A percentile compares a stretch with the other conserved stretches of the same genome.
phyloP scores from a whole-genome alignment of 176 grass and related monocot species.

The Pontederia crassipes region DNA sequence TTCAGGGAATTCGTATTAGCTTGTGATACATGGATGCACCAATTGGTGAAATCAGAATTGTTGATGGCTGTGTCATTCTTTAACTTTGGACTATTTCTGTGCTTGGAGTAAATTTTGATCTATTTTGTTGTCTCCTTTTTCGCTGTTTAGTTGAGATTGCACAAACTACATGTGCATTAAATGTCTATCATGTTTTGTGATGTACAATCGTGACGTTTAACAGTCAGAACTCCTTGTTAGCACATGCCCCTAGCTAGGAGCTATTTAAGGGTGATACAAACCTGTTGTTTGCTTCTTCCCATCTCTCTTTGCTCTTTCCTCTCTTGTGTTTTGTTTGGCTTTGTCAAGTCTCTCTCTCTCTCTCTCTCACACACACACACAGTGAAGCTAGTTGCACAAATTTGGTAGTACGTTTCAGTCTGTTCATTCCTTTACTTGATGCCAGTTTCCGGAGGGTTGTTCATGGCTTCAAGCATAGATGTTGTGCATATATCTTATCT shows the following conservation, averaged over 20 bases:
- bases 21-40: neutral
- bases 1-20: neutral
- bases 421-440: neutral
- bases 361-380: neutral
- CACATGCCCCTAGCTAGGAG: neutral
- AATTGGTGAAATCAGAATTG: neutral
- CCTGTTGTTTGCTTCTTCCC: neutral
- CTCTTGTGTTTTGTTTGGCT: neutral
- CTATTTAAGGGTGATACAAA: neutral
- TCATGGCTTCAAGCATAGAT: no score
- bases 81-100: neutral
- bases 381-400: neutral
- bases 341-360: neutral
- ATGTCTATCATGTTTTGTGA: no score
- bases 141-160: no score
- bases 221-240: neutral
- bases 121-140: no score
- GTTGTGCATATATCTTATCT: no score
- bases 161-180: no score
- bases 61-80: neutral
- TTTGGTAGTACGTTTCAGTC: neutral
- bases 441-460: neutral
- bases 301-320: neutral
- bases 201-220: no score
- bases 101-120: no score